Conservation (phyloP, 208 protist species). For the Crithidia expoeki region DNA sequence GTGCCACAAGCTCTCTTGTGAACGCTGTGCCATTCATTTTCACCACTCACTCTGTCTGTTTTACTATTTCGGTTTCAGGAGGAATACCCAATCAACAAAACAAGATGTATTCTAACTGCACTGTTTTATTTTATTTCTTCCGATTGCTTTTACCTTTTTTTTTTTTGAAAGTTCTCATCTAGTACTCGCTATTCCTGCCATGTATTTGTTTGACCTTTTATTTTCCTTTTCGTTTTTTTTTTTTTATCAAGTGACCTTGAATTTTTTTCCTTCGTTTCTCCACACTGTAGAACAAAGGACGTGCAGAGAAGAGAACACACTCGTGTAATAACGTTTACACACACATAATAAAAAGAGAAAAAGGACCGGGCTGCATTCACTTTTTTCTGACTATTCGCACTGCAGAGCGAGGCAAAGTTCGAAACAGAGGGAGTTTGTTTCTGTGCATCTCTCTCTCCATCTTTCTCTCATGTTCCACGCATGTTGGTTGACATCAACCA, state of each 20-base stretch:
- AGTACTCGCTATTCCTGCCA: background rate
- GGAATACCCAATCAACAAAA: slow-evolving; percentile 14
- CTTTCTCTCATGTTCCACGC: slow-evolving; percentile 2
- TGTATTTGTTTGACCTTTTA: background rate
- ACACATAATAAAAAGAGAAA: background rate
- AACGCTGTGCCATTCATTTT: background rate
- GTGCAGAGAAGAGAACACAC: no score
- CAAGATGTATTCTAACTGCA: slow-evolving; percentile 5
- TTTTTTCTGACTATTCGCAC: slow-evolving; percentile 5
- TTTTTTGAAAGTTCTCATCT: background rate
- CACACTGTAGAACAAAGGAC: no score
- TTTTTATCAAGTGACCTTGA: background rate
- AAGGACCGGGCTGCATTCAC: background rate
- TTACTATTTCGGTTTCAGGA: background rate
- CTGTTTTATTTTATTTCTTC: background rate
- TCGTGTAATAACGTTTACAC: background rate
- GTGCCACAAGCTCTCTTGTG: background rate
- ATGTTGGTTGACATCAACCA: background rate
- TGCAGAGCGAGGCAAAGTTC: background rate
- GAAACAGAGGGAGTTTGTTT: background rate
- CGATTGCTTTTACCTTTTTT: background rate
- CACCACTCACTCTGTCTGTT: background rate
- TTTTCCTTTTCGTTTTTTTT: background rate
- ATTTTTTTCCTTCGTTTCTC: background rate
- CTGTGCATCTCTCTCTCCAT: background rate